phyloP scores from a whole-genome alignment of 2,329 filamentous ascomycete genomes.

The Decorospora gaudefroyi region DNA sequence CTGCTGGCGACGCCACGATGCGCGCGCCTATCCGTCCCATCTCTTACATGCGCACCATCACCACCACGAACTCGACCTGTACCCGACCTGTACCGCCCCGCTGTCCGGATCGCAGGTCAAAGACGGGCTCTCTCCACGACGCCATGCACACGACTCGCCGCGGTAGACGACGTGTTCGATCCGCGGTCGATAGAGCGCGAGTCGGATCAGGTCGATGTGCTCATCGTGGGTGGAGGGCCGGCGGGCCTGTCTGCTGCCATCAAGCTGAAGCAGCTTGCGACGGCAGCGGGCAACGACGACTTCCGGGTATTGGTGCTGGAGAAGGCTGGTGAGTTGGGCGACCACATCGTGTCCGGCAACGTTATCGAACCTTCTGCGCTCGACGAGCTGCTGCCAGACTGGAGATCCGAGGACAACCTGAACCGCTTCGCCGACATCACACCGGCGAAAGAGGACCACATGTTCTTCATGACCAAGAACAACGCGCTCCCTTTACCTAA shows the following conservation, averaged over 20 bases:
- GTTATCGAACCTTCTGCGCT: constrained; percentile 89
- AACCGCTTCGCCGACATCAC: constrained; percentile 86
- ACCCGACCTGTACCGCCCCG: constrained; percentile 37
- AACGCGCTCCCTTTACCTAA: constrained; percentile 78
- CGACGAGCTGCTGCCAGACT: constrained; percentile 89
- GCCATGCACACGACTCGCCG: constrained; percentile 37
- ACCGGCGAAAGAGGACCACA: constrained; percentile 78
- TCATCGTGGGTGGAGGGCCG: constrained; percentile 94
- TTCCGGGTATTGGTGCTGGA: constrained; percentile 92
- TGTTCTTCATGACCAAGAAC: constrained; percentile 90
- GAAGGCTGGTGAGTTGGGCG: constrained; percentile 92
- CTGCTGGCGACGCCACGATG: constrained; percentile 30
- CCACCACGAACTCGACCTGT: constrained; percentile 16
- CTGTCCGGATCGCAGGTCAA: constrained; percentile 46
- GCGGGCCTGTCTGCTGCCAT: constrained; percentile 92
- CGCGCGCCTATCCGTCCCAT: constrained; percentile 22
- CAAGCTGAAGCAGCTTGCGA: constrained; percentile 91
- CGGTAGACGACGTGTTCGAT: constrained; percentile 51
- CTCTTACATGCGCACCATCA: constrained; percentile 26
- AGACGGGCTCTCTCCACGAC: constrained; percentile 45
- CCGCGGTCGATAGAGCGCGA: constrained; percentile 73
- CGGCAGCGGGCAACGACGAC: constrained; percentile 91
- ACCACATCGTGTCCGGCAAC: constrained; percentile 93
- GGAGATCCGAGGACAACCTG: constrained; percentile 86
- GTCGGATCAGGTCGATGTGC: constrained; percentile 91